Conservation (phyloP, 1,284 basidiomycete species). For the Irpex rosettiformis region DNA sequence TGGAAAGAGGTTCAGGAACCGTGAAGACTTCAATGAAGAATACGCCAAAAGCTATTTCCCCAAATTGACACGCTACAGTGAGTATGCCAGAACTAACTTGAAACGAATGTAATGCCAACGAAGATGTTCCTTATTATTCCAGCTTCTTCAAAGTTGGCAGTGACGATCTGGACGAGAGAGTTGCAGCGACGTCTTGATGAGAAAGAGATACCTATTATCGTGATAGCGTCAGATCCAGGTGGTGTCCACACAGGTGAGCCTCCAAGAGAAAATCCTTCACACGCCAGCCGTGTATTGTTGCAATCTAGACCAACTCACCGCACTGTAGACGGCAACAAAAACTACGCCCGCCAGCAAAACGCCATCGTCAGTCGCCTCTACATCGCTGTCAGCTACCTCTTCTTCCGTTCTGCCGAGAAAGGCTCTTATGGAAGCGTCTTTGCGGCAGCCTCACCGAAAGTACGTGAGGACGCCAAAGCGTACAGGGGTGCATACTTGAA, state of each 20-base stretch:
- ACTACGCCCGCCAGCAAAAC: neutral
- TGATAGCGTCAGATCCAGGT: constrained; percentile 35
- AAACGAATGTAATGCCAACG: neutral
- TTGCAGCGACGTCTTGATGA: constrained; percentile 28
- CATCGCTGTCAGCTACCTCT: constrained; percentile 7
- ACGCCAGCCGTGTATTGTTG: constrained; percentile 10
- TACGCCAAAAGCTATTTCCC: constrained; percentile 26
- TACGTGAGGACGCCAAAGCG: constrained; percentile 31
- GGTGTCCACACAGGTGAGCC: constrained; percentile 36
- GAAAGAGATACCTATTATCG: constrained; percentile 29
- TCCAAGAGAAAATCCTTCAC: neutral
- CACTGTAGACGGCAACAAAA: neutral
- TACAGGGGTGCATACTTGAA: constrained; percentile 44
- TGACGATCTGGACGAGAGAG: constrained; percentile 27
- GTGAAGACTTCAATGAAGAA: constrained; percentile 39
- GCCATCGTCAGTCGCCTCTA: constrained; percentile 8
- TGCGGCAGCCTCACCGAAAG: constrained; percentile 41
- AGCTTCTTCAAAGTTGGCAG: constrained; percentile 36
- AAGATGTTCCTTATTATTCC: neutral
- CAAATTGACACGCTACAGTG: constrained; percentile 32
- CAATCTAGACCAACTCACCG: neutral
- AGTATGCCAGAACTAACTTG: neutral
- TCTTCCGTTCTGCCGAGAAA: constrained; percentile 19
- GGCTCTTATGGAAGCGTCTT: constrained; percentile 43
- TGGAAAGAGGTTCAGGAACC: constrained; percentile 29